Conservation (phyloP, 2,329 filamentous ascomycete species). For the Diaporthe sp. region DNA sequence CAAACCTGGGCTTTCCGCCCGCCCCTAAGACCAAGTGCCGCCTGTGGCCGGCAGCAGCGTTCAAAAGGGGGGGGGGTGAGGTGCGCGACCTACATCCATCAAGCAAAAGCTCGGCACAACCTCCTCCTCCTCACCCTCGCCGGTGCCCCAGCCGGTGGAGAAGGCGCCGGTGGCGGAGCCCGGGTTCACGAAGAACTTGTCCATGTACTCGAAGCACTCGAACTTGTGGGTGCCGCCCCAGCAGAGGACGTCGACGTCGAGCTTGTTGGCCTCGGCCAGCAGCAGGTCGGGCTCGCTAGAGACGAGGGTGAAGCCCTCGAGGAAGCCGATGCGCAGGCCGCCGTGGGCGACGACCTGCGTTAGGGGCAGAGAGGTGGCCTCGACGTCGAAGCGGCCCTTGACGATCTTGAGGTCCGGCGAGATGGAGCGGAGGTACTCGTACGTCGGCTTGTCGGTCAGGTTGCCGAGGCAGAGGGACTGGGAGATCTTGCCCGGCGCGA, state of each 20-base stretch:
- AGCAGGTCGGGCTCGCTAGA: conserved; percentile 77
- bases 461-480: conserved; percentile 87
- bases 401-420: conserved; percentile 81
- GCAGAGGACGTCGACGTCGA: conserved; percentile 78
- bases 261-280: conserved; percentile 76
- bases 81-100: conserved; percentile 87
- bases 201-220: conserved; percentile 80
- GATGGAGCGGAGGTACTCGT: conserved; percentile 83
- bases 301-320: conserved; percentile 78
- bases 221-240: conserved; percentile 78
- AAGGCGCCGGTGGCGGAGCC: conserved; percentile 77
- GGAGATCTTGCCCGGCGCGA: conserved; percentile 85
- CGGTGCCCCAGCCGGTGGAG: conserved; percentile 69
- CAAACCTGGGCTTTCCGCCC: conserved; percentile 25
- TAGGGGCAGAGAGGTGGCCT: conserved; percentile 75
- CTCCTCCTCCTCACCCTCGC: conserved; percentile 76
- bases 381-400: conserved; percentile 76
- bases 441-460: conserved; percentile 83
- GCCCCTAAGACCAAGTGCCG: not conserved
- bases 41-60: not conserved
- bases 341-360: conserved; percentile 78
- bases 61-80: not conserved
- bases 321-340: conserved; percentile 74
- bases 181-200: conserved; percentile 81
- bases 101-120: conserved; percentile 93